Conservation (phyloP, 306 rosid species). For the Quercus alba region DNA sequence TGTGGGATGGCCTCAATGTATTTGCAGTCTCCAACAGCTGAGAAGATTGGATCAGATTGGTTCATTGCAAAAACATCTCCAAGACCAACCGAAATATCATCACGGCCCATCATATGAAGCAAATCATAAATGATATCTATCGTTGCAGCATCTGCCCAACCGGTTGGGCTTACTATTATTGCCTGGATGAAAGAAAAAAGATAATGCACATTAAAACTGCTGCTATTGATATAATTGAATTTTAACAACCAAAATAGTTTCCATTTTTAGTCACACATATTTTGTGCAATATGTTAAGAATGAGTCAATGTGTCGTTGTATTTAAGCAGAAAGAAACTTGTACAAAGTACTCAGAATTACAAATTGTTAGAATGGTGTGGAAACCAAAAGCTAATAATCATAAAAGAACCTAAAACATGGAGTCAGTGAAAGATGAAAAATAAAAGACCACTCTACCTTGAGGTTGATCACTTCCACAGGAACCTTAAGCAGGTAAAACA, state of each 20-base stretch:
- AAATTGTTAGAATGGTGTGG: neutral
- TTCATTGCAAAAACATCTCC: conserved; percentile 71
- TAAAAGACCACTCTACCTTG: conserved; percentile 45
- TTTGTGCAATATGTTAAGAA: too few relatives aligned
- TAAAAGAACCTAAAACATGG: neutral
- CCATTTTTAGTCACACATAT: neutral
- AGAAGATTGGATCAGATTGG: conserved; percentile 48
- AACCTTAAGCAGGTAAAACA: conserved; percentile 77
- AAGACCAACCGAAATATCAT: conserved; percentile 74
- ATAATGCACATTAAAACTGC: neutral
- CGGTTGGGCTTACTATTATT: conserved; percentile 81
- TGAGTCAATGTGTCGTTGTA: too few relatives aligned
- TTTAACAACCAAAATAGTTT: neutral
- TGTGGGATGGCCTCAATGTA: conserved; percentile 71
- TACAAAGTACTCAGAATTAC: too few relatives aligned
- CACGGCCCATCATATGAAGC: conserved; percentile 97
- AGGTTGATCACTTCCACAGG: conserved; percentile 73
- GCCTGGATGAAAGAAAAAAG: conserved; percentile 40
- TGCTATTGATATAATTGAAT: neutral
- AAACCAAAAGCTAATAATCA: neutral
- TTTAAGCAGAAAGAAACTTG: too few relatives aligned
- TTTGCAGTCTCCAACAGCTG: conserved; percentile 65
- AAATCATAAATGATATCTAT: conserved; percentile 74
- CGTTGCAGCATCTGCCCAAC: conserved; percentile 95
- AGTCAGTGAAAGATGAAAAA: neutral